A percentile compares a stretch with the other conserved stretches of the same genome.
Evolutionary conservation across 108 stramenopile genomes (phyloP).

Genomic region (Nitzschia palea): DNA sequence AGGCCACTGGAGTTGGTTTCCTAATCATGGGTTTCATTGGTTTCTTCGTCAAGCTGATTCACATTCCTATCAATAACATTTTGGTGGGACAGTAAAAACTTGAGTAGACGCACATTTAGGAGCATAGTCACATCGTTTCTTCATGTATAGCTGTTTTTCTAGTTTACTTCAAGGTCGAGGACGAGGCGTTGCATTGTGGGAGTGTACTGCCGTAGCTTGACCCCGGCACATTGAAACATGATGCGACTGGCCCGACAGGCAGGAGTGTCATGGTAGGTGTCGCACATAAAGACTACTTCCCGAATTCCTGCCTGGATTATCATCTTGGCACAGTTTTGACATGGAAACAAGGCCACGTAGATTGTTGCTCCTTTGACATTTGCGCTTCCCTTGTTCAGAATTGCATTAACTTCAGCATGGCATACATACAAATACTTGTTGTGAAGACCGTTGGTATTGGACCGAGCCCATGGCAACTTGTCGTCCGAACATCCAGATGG

Average conservation of each 20-base stretch:
- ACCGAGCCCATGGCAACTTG: conserved; percentile 87
- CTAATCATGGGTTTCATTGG: conserved; percentile 99
- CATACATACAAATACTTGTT: conserved; percentile 98
- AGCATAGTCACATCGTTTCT: no score
- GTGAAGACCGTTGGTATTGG: conserved; percentile 53
- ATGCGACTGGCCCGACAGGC: conserved; percentile 87
- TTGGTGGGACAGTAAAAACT: conserved; percentile 76
- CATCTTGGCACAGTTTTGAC: conserved; percentile 96
- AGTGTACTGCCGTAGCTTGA: conserved; percentile 56
- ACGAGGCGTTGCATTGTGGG: conserved; percentile 23
- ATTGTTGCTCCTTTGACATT: conserved; percentile 80
- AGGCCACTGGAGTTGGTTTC: conserved; percentile 95
- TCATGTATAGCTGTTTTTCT: no score
- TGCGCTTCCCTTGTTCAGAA: conserved; percentile 93
- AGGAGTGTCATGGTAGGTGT: conserved; percentile 90
- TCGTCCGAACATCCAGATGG: conserved; percentile 94
- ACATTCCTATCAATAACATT: conserved; percentile 99
- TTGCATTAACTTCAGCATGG: conserved; percentile 97
- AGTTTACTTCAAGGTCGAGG: conserved; percentile 5
- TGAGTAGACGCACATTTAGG: no score
- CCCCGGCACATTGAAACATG: conserved; percentile 89
- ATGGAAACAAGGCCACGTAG: conserved; percentile 97
- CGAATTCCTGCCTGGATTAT: conserved; percentile 95
- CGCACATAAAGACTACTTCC: conserved; percentile 94
- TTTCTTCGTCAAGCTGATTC: conserved; percentile 99